phyloP scores from a whole-genome alignment of 1,284 basidiomycete species.

The Trametes sp. region DNA sequence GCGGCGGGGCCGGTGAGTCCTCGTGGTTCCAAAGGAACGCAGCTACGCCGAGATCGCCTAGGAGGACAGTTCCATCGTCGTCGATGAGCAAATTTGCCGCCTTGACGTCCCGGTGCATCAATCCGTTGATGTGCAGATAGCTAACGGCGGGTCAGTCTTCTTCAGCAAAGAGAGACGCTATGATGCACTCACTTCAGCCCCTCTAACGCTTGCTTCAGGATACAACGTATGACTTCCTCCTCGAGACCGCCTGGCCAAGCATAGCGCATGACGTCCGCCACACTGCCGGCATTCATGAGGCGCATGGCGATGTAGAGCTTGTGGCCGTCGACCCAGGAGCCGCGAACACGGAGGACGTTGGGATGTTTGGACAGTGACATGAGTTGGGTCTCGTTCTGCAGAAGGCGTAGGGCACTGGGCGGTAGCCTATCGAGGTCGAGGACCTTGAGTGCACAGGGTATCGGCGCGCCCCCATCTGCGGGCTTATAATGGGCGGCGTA shows the following conservation, averaged over 20 bases:
- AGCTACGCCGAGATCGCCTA: slow-evolving; percentile 90
- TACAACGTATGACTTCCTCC: slow-evolving; percentile 85
- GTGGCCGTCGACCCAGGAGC: slow-evolving; percentile 86
- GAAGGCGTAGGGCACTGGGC: slow-evolving; percentile 68
- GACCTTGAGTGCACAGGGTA: slow-evolving; percentile 86
- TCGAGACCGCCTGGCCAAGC: slow-evolving; percentile 88
- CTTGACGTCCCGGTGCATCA: slow-evolving; percentile 91
- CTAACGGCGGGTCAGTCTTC: slow-evolving; percentile 45
- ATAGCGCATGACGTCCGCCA: slow-evolving; percentile 87
- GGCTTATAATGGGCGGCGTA: slow-evolving; percentile 72
- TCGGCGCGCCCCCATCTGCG: slow-evolving; percentile 43
- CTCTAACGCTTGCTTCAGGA: slow-evolving; percentile 83
- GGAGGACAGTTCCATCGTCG: slow-evolving; percentile 87
- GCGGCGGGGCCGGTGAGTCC: slow-evolving; percentile 40
- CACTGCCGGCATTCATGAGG: slow-evolving; percentile 89
- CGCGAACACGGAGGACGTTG: slow-evolving; percentile 89
- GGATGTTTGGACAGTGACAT: slow-evolving; percentile 96
- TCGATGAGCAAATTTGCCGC: slow-evolving; percentile 90
- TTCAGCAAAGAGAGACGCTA: neutral
- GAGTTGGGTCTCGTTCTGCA: slow-evolving; percentile 86
- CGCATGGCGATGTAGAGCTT: slow-evolving; percentile 88
- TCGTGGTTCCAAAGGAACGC: slow-evolving; percentile 78
- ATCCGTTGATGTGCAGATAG: slow-evolving; percentile 88
- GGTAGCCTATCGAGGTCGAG: slow-evolving; percentile 85
- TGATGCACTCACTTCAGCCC: slow-evolving; percentile 75